Conservation (phyloP, 2,329 filamentous ascomycete species). For the Ophiocordyceps camponoti-leonardi region DNA sequence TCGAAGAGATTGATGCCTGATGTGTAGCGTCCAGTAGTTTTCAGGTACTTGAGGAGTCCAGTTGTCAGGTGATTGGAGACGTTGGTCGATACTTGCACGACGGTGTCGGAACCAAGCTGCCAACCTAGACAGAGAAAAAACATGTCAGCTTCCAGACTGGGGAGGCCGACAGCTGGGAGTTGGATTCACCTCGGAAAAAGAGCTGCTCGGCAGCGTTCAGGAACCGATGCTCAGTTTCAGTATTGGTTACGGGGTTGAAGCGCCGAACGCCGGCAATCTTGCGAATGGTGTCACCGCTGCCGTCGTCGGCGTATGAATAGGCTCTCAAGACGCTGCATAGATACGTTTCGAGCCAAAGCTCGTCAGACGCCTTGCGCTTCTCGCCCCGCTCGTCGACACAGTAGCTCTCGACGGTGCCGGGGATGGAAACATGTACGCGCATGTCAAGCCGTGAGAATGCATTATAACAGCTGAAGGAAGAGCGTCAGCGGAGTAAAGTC, state of each 20-base stretch:
- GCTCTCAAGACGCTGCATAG: slow-evolving; percentile 86
- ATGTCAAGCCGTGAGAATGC: slow-evolving; percentile 95
- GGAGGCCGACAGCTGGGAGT: no score
- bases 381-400: slow-evolving; percentile 95
- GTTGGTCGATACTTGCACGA: slow-evolving; percentile 92
- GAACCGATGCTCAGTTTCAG: slow-evolving; percentile 95
- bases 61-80: slow-evolving; percentile 91
- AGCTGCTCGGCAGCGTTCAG: slow-evolving; percentile 84
- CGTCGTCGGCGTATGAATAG: slow-evolving; percentile 93
- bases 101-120: slow-evolving; percentile 89
- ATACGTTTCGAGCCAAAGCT: slow-evolving; percentile 94
- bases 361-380: slow-evolving; percentile 82
- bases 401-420: slow-evolving; percentile 90
- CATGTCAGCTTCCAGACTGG: slow-evolving; percentile 5
- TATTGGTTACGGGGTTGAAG: slow-evolving; percentile 95
- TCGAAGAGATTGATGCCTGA: slow-evolving; percentile 97
- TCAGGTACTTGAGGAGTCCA: slow-evolving; percentile 87
- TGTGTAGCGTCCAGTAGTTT: slow-evolving; percentile 83
- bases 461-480: slow-evolving; percentile 64
- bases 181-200: slow-evolving; percentile 67
- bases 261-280: slow-evolving; percentile 94
- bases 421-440: slow-evolving; percentile 95
- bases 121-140: slow-evolving; percentile 42
- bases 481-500: slow-evolving; percentile 4
- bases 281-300: slow-evolving; percentile 83